These are phyloP conservation scores for Rhynchosporium graminicola DNA, from an alignment of 2,329 filamentous ascomycete genomes.

Conservation along the genomic window DNA sequence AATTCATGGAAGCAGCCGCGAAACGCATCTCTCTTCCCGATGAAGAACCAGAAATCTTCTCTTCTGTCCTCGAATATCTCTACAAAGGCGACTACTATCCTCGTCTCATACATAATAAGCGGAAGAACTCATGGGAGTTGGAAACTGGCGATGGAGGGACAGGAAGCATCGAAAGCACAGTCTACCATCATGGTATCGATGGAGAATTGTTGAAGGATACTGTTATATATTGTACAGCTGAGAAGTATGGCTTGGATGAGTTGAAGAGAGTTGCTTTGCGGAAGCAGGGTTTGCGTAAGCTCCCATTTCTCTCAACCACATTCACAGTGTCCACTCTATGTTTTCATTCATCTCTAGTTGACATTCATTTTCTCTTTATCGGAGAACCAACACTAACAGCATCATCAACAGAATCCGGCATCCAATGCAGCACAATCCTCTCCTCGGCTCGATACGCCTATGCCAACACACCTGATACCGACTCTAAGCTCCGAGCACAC, in stretches of 20 bases:
- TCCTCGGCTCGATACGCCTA: slow-evolving; percentile 89
- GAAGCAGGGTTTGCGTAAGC: slow-evolving; percentile 82
- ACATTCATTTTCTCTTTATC: neutral
- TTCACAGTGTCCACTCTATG: slow-evolving; percentile 44
- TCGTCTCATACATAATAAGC: slow-evolving; percentile 78
- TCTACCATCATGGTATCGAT: slow-evolving; percentile 66
- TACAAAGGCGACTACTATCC: slow-evolving; percentile 88
- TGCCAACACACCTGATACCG: slow-evolving; percentile 81
- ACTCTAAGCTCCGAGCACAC: slow-evolving; percentile 88
- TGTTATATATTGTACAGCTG: slow-evolving; percentile 85
- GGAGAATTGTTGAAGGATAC: slow-evolving; percentile 82
- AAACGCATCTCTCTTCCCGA: slow-evolving; percentile 80
- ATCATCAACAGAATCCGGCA: slow-evolving; percentile 71
- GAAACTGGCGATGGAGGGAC: slow-evolving; percentile 63
- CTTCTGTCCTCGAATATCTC: slow-evolving; percentile 84
- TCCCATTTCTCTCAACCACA: slow-evolving; percentile 46
- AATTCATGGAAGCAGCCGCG: slow-evolving; percentile 59
- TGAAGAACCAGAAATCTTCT: slow-evolving; percentile 89
- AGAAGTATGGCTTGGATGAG: slow-evolving; percentile 80
- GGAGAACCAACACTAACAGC: slow-evolving; percentile 12
- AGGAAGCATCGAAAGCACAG: slow-evolving; percentile 63
- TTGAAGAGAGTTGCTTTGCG: slow-evolving; percentile 81
- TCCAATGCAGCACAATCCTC: slow-evolving; percentile 86
- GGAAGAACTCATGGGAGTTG: slow-evolving; percentile 78
- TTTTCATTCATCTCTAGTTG: neutral